These are phyloP conservation scores for Przewalskia tangutica DNA, from an alignment of 257 asterid species.

Conservation along the genomic window DNA sequence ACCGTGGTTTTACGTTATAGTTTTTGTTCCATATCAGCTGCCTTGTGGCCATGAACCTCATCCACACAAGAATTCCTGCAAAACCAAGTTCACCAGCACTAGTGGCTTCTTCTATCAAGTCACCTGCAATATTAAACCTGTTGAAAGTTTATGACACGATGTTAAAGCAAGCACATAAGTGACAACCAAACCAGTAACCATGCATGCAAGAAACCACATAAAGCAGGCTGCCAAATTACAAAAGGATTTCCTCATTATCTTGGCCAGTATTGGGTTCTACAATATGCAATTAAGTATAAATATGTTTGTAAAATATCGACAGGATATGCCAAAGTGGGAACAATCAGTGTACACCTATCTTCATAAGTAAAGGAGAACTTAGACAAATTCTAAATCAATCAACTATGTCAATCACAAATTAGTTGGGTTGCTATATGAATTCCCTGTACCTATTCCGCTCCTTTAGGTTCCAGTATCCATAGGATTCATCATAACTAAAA, in stretches of 20 bases:
- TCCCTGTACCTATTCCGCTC: neutral
- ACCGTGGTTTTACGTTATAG: constrained; percentile 99
- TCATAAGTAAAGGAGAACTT: neutral
- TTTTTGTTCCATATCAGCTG: constrained; percentile 97
- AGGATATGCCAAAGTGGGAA: neutral
- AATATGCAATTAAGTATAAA: neutral
- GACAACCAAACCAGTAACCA: neutral
- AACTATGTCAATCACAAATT: neutral
- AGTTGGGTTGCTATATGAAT: neutral
- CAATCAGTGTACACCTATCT: neutral
- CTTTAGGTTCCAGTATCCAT: neutral
- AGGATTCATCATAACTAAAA: neutral
- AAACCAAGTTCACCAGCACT: constrained; percentile 78
- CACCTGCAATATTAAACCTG: constrained; percentile 97
- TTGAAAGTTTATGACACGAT: constrained; percentile 3
- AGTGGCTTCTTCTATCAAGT: constrained; percentile 71
- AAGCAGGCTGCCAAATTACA: neutral
- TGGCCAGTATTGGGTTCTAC: neutral
- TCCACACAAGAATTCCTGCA: constrained; percentile 96
- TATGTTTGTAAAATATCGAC: neutral
- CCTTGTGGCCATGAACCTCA: constrained; percentile 97
- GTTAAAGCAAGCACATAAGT: constrained; percentile 7
- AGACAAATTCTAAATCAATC: neutral
- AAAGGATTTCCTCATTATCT: neutral
- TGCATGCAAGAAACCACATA: neutral